A percentile compares a stretch with the other conserved stretches of the same genome.
Conservation (phyloP, 768 basidiomycete species). For the Mycena capillaripes region DNA sequence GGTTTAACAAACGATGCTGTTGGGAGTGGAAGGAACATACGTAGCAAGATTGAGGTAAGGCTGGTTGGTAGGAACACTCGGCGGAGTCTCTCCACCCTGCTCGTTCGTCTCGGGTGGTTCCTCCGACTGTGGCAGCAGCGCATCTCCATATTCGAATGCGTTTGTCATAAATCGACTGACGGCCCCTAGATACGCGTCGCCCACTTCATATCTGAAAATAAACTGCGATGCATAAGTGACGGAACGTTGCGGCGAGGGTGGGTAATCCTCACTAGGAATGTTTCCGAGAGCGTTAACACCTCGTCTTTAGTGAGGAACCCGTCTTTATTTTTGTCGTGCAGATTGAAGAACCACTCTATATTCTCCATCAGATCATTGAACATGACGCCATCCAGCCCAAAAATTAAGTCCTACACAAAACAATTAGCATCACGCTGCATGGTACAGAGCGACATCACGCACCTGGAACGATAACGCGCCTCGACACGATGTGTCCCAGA, state of each 20-base stretch:
- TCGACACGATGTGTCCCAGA: conserved; percentile 88
- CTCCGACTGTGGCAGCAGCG: conserved; percentile 76
- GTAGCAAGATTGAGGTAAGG: conserved; percentile 95
- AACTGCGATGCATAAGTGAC: conserved; percentile 67
- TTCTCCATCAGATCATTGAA: conserved; percentile 98
- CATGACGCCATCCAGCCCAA: conserved; percentile 92
- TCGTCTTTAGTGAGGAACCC: conserved; percentile 97
- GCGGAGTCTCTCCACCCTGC: conserved; percentile 58
- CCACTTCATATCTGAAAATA: conserved; percentile 97
- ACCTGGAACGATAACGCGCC: conserved; percentile 95
- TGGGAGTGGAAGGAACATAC: conserved; percentile 53
- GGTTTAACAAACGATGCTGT: conserved; percentile 19
- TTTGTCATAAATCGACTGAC: conserved; percentile 98
- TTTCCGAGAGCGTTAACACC: conserved; percentile 94
- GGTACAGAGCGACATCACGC: conserved; percentile 20
- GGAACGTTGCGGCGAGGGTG: conserved; percentile 17
- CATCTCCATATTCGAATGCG: conserved; percentile 97
- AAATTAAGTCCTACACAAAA: conserved; percentile 82
- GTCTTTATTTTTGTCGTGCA: conserved; percentile 97
- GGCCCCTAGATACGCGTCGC: conserved; percentile 96
- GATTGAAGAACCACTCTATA: conserved; percentile 98
- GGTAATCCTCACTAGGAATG: conserved; percentile 77
- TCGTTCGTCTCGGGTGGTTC: conserved; percentile 47
- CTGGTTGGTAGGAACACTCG: conserved; percentile 77
- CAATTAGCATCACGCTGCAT: neutral